Evolutionary conservation across 2,329 filamentous ascomycete genomes (phyloP).

Genomic region (Fusarium drepaniforme): DNA sequence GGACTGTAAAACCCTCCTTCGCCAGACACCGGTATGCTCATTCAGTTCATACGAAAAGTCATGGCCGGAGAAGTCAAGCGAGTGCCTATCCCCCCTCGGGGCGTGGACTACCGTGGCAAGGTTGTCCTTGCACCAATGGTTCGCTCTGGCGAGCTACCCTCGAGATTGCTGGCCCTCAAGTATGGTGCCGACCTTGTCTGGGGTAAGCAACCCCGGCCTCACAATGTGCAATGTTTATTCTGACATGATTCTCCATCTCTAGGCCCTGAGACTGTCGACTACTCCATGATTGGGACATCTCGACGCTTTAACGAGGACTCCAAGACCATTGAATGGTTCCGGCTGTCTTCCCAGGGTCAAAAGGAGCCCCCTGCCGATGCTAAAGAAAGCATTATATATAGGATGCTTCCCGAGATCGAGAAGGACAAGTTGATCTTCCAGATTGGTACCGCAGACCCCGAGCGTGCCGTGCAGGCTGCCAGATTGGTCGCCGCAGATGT

Average conservation of each 20-base stretch:
- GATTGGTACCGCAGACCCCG: conserved; percentile 87
- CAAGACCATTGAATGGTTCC: conserved; percentile 86
- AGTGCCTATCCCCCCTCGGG: conserved; percentile 87
- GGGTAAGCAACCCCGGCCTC: conserved; percentile 67
- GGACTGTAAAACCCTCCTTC: conserved; percentile 13
- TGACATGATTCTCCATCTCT: not conserved
- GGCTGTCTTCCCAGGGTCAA: conserved; percentile 77
- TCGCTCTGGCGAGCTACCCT: conserved; percentile 94
- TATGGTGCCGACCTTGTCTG: conserved; percentile 98
- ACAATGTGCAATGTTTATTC: not conserved
- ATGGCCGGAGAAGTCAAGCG: conserved; percentile 73
- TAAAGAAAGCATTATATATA: conserved; percentile 81
- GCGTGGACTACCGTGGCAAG: conserved; percentile 94
- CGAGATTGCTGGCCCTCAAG: conserved; percentile 87
- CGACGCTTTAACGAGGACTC: conserved; percentile 82
- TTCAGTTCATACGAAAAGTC: conserved; percentile 56
- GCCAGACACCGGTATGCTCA: conserved; percentile 46
- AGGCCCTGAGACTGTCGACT: conserved; percentile 95
- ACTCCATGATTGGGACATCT: conserved; percentile 88
- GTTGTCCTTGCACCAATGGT: conserved; percentile 98
- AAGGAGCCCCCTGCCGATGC: conserved; percentile 66
- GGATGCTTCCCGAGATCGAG: conserved; percentile 84
- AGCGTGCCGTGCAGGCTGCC: conserved; percentile 85
- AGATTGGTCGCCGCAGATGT: conserved; percentile 88
- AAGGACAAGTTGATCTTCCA: conserved; percentile 86